Evolutionary conservation across 1,284 basidiomycete genomes (phyloP), one percentile per base, ranked within the genome.

Genomic region (Stygiomarasmius scandens): DNA sequence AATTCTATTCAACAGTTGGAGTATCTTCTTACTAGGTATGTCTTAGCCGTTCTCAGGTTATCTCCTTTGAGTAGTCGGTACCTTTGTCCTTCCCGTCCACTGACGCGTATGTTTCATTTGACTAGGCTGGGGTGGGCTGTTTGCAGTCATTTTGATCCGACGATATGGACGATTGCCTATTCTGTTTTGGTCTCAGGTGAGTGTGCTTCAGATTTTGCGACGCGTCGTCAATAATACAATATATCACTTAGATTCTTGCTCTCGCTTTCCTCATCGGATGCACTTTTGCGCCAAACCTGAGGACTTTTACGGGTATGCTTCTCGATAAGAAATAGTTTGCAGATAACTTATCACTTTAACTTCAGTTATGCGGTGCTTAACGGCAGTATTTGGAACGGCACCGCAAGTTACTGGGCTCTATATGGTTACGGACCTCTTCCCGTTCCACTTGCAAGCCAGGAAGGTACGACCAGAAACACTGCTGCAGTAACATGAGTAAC

Each of bases 401-500:
- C 87, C 87, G 3, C 88, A 89, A 70, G 85, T 87, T 50, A 87
- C 85, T 27, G 87, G 87, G 49, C 73, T 89, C 1, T 87, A 83
- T 61, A 71, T 87, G n/a, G 78, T 89, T 58, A 83, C 84, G 4
- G 89, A 90, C 63, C 74, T 91, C 56, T 90, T 82, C 68, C 88
- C 89, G 1, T 90, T 90, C 76, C 88, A 91, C 62, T 71, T 87
- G 22, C 89, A 90, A 67, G 87, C 29, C 29, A 32, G 29, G 29
- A 32, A 32, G 29, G 29, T 32, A 32, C 12, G 29, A 6, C 29
- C 6, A 32, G 29, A 12, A 32, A 32, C 29, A 32, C 29, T 32
- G 5, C 29, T 32, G 12, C 5, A 32, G 12, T 32, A 5, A 32
- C 6, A 6, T 32, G 5, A 5, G 29, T 32, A 32, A 32, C 29